These are phyloP conservation scores for Skeletonema menzelii DNA, from an alignment of 108 stramenopile species.

Conservation along the genomic window DNA sequence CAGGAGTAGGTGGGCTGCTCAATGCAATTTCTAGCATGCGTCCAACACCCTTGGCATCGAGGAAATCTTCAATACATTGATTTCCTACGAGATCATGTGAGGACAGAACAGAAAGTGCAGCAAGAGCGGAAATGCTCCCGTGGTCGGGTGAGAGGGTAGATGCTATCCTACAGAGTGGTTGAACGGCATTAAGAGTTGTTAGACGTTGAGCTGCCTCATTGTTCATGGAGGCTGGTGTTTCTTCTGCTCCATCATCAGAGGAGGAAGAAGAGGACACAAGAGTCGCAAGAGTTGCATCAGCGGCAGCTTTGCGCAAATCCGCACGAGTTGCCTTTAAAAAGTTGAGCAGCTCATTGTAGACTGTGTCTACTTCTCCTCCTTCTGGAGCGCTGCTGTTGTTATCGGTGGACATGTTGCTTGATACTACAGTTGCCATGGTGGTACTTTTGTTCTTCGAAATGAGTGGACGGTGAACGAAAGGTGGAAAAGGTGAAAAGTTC, in stretches of 20 bases:
- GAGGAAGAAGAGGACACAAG: constrained; percentile 2
- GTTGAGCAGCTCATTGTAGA: constrained; percentile 34
- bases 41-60: constrained; percentile 49
- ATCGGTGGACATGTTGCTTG: neutral
- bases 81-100: constrained; percentile 37
- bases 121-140: constrained; percentile 26
- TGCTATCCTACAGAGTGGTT: constrained; percentile 34
- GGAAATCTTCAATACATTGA: constrained; percentile 57
- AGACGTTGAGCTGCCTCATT: constrained; percentile 15
- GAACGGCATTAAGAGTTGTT: constrained; percentile 13
- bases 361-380: constrained; percentile 9
- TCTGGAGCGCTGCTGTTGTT: neutral
- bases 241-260: neutral
- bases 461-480: neutral
- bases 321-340: constrained; percentile 37
- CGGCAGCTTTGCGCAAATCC: constrained; percentile 45
- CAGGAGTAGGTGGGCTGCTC: constrained; percentile 17
- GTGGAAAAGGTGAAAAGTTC: too few species aligned
- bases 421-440: neutral
- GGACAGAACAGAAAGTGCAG: constrained; percentile 15
- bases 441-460: neutral
- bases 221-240: constrained; percentile 1
- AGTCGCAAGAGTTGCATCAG: constrained; percentile 38
- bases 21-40: constrained; percentile 73
- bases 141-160: neutral